phyloP scores from a whole-genome alignment of 257 asterid genomes.

The Solanum chilense region DNA sequence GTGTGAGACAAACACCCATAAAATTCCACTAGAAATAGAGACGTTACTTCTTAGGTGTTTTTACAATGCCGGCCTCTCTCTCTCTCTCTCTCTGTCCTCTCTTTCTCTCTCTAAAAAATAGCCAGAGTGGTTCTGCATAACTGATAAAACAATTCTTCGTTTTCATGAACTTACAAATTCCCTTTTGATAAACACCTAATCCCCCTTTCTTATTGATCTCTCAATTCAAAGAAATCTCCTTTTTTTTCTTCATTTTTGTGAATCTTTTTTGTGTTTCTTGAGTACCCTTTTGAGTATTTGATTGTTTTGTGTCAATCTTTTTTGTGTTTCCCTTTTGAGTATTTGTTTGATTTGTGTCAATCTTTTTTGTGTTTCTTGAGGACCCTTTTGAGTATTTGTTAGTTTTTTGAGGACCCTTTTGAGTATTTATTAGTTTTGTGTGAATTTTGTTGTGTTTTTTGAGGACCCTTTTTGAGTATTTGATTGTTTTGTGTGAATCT shows the following conservation, averaged over 20 bases:
- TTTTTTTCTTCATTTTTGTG: not conserved
- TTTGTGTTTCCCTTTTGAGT: not conserved
- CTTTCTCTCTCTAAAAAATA: not conserved
- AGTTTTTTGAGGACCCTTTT: not conserved
- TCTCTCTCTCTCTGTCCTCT: not conserved
- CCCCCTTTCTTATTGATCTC: too few species aligned
- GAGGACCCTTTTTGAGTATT: not conserved
- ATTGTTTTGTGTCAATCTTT: not conserved
- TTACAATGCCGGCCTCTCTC: not conserved
- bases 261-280: not conserved
- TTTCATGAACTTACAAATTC: too few species aligned
- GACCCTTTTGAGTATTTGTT: not conserved
- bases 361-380: not conserved
- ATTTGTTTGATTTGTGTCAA: not conserved
- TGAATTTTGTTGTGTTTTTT: not conserved
- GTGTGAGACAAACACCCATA: not conserved
- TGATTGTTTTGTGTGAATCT: not conserved
- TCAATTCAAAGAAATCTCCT: not conserved
- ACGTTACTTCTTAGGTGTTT: not conserved
- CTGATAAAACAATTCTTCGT: not conserved
- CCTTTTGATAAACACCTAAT: too few species aligned
- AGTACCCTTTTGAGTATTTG: not conserved
- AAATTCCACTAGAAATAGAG: not conserved
- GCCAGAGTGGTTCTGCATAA: not conserved
- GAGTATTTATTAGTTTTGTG: not conserved